Percentiles rank a stretch among this genome's conserved stretches.
phyloP scores from a whole-genome alignment of 2,329 filamentous ascomycete genomes.

The Zasmidium cellare region DNA sequence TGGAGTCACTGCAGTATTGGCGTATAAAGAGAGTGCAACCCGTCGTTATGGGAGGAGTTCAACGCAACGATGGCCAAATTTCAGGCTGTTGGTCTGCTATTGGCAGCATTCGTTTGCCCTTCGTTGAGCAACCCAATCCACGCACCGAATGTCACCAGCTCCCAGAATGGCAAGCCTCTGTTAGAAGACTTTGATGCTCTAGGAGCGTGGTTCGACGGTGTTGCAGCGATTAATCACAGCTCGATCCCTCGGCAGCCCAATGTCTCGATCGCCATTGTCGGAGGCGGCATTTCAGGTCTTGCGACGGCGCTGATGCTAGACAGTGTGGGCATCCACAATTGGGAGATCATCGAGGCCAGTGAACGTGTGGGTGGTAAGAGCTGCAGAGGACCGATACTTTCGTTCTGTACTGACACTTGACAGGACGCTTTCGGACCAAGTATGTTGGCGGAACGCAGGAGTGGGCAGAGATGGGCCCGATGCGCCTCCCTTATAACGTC shows the following conservation, averaged over 20 bases:
- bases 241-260: conserved; percentile 1
- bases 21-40: no score
- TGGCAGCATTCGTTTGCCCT: no score
- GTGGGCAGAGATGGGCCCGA: conserved; percentile 66
- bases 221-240: conserved; percentile 37
- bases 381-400: no score
- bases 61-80: no score
- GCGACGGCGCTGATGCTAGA: conserved; percentile 54
- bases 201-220: conserved; percentile 66
- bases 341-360: conserved; percentile 61
- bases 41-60: no score
- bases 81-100: no score
- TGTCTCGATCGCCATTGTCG: conserved; percentile 57
- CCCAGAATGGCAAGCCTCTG: neutral
- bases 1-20: no score
- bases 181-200: conserved; percentile 40
- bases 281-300: conserved; percentile 64
- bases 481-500: conserved; percentile 58
- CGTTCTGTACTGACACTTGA: no score
- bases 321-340: conserved; percentile 57
- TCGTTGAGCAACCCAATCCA: neutral
- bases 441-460: conserved; percentile 63
- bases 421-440: conserved; percentile 61
- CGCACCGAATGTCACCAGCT: neutral
- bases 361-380: conserved; percentile 54